Evolutionary conservation across 1,139 yeast species (phyloP).

Genomic region (Kodamaea derodonti): DNA sequence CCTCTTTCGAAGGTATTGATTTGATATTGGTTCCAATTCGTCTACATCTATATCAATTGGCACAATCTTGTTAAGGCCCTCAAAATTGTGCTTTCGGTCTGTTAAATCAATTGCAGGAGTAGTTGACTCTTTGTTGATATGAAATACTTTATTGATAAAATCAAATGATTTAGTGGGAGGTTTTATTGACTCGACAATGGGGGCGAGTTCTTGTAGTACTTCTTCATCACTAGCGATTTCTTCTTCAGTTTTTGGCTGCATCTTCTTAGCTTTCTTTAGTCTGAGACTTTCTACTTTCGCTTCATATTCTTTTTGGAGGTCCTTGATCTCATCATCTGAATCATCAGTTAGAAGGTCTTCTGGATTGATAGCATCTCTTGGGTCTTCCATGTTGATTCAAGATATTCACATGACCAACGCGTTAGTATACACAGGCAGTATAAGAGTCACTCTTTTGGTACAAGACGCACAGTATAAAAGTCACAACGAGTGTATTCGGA

Average conservation of each 20-base stretch:
- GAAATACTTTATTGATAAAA: constrained; percentile 11
- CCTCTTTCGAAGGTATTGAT: constrained; percentile 29
- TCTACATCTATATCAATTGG: constrained; percentile 9
- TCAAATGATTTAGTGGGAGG: constrained; percentile 6
- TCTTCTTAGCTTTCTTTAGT: constrained; percentile 12
- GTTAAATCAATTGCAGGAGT: constrained; percentile 13
- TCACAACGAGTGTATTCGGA: too few relatives aligned
- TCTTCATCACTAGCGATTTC: constrained; percentile 8
- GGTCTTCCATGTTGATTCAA: constrained; percentile 16
- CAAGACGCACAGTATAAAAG: background rate
- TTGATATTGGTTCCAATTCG: constrained; percentile 14
- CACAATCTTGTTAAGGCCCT: constrained; percentile 10
- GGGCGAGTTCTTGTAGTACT: background rate
- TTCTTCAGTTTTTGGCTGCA: constrained; percentile 2
- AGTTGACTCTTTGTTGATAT: constrained; percentile 8
- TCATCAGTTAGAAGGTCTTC: constrained; percentile 21
- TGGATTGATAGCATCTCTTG: constrained; percentile 13
- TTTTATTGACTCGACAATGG: background rate
- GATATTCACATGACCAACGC: background rate
- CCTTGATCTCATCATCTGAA: constrained; percentile 22
- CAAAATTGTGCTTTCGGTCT: constrained; percentile 17
- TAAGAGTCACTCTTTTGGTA: too few relatives aligned
- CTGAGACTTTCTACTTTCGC: constrained; percentile 15
- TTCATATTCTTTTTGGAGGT: constrained; percentile 21
- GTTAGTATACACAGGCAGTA: too few relatives aligned